These are phyloP conservation scores for Taphrina flavorubra DNA, from an alignment of 1,139 yeast genomes.

Conservation along the genomic window DNA sequence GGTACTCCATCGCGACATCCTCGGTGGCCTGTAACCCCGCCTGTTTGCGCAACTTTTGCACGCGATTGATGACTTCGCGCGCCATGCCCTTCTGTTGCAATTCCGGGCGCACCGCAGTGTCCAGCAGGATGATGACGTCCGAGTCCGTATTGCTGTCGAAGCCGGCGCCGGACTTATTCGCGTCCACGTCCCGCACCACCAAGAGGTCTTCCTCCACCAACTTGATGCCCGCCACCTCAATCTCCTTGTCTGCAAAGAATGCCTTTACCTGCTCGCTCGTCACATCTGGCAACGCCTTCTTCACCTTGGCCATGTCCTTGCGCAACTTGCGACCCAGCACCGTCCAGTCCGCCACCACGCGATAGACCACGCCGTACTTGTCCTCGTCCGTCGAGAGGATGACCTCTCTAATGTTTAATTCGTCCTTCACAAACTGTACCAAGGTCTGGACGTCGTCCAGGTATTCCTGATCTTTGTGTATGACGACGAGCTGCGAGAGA, in stretches of 20 bases:
- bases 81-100: conserved; percentile 92
- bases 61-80: conserved; percentile 94
- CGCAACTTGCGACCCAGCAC: conserved; percentile 95
- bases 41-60: conserved; percentile 96
- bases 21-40: conserved; percentile 94
- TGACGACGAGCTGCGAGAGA: conserved; percentile 80
- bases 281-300: conserved; percentile 85
- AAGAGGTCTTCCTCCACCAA: conserved; percentile 86
- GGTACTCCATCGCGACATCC: conserved; percentile 86
- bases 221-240: conserved; percentile 86
- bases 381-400: conserved; percentile 89
- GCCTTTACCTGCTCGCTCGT: conserved; percentile 80
- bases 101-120: conserved; percentile 84
- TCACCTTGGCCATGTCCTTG: conserved; percentile 90
- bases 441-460: conserved; percentile 78
- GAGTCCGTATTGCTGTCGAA: conserved; percentile 60
- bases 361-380: conserved; percentile 87
- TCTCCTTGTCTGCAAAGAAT: conserved; percentile 73
- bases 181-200: conserved; percentile 84
- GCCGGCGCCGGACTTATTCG: conserved; percentile 42
- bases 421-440: conserved; percentile 80
- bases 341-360: conserved; percentile 98
- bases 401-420: conserved; percentile 87
- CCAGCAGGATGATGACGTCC: conserved; percentile 87
- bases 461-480: conserved; percentile 78